These are phyloP conservation scores for Penicillium vulpinum DNA, from an alignment of 2,329 filamentous ascomycete genomes.

Conservation along the genomic window DNA sequence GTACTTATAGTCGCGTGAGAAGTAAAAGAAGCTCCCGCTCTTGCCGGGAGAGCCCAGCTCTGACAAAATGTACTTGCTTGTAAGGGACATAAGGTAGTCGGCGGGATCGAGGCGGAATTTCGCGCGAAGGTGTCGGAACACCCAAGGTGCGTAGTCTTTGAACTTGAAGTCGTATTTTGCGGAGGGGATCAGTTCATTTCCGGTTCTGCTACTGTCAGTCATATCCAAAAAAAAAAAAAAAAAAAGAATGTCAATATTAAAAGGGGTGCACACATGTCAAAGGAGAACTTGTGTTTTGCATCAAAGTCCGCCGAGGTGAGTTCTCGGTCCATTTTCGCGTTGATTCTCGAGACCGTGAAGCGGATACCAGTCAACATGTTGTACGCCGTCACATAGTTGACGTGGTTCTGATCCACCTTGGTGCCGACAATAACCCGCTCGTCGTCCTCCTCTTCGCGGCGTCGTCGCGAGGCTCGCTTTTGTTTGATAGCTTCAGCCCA, in stretches of 20 bases:
- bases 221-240: background rate
- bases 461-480: conserved; percentile 79
- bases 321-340: conserved; percentile 91
- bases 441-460: conserved; percentile 88
- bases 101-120: conserved; percentile 92
- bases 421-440: conserved; percentile 87
- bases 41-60: conserved; percentile 96
- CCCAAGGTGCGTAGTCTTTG: conserved; percentile 99
- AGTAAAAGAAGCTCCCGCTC: conserved; percentile 99
- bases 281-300: conserved; percentile 94
- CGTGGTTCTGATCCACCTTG: conserved; percentile 95
- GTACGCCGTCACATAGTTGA: conserved; percentile 97
- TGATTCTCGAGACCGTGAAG: conserved; percentile 92
- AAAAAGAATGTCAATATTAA: background rate
- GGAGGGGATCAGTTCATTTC: conserved; percentile 94
- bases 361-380: conserved; percentile 99
- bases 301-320: conserved; percentile 90
- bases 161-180: conserved; percentile 99
- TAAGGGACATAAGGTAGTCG: conserved; percentile 97
- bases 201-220: conserved; percentile 63
- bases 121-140: conserved; percentile 86
- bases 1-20: conserved; percentile 98
- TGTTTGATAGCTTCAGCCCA: conserved; percentile 94
- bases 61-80: conserved; percentile 97
- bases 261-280: conserved; percentile 75